phyloP scores from a whole-genome alignment of 163 green algal genomes.

The Volvox carteri region DNA sequence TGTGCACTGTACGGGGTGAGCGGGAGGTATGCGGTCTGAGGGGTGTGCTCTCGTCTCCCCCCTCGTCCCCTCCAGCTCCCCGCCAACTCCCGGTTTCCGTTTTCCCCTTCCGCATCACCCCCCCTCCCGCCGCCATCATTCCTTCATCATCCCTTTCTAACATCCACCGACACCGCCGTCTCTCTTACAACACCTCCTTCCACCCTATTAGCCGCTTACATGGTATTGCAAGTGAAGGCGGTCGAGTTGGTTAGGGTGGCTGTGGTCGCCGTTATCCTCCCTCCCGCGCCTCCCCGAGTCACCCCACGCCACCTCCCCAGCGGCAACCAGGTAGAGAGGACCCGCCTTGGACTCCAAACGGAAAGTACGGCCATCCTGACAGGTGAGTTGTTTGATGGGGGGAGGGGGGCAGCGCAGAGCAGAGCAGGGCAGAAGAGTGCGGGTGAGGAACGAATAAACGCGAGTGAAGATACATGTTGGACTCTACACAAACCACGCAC shows the following conservation, averaged over 20 bases:
- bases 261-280: too few species aligned
- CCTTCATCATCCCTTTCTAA: neutral
- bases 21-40: too few species aligned
- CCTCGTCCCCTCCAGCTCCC: too few species aligned
- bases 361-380: conserved; percentile 25
- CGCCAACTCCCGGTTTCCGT: too few species aligned
- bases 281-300: too few species aligned
- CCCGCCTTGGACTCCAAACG: conserved; percentile 33
- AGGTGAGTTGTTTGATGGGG: too few species aligned
- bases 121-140: neutral
- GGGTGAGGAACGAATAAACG: neutral
- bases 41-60: neutral
- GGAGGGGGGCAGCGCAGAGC: neutral
- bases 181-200: neutral
- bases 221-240: conserved; percentile 30
- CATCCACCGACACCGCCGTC: neutral
- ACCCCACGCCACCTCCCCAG: conserved; percentile 12
- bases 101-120: neutral
- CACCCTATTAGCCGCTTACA: conserved; percentile 8
- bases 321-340: conserved; percentile 7
- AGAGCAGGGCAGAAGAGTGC: neutral
- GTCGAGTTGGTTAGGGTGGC: too few species aligned
- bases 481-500: neutral
- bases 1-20: too few species aligned
- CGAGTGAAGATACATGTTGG: neutral